Percentiles rank a stretch among this genome's conserved stretches.
These are phyloP conservation scores for Iris pallida DNA, from an alignment of 116 monocot species.

Conservation along the genomic window DNA sequence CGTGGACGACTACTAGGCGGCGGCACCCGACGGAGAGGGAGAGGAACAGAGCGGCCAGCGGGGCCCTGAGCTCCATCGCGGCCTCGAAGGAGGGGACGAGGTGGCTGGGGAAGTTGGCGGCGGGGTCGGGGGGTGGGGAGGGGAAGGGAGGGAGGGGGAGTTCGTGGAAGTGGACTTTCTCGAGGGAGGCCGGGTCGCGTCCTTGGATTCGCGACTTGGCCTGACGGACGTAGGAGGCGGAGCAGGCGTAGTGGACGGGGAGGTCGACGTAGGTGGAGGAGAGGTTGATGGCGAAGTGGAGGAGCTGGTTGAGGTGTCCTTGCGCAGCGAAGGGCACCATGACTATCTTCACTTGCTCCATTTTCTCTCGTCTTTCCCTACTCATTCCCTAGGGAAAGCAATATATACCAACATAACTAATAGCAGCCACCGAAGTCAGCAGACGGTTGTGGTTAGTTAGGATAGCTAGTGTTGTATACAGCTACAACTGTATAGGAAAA, in stretches of 20 bases:
- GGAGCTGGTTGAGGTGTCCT: conserved; percentile 72
- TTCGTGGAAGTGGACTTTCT: not conserved
- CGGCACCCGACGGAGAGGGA: conserved; percentile 19
- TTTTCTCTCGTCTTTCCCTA: too few species aligned
- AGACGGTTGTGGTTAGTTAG: too few species aligned
- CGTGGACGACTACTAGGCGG: conserved; percentile 25
- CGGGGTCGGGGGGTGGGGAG: not conserved
- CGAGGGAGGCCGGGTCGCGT: conserved; percentile 8
- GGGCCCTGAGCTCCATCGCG: conserved; percentile 4
- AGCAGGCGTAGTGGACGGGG: conserved; percentile 25
- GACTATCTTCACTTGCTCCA: conserved; percentile 14
- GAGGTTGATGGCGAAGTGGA: conserved; percentile 56
- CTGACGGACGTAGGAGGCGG: conserved; percentile 34
- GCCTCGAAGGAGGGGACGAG: conserved; percentile 9
- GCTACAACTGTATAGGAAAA: too few species aligned
- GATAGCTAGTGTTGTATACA: too few species aligned
- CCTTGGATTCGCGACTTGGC: conserved; percentile 17
- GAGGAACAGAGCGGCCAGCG: conserved; percentile 18
- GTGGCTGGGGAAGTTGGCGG: not conserved
- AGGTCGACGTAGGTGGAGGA: conserved; percentile 8
- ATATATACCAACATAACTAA: too few species aligned
- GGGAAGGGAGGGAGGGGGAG: conserved; percentile 27
- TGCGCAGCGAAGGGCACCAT: conserved; percentile 58
- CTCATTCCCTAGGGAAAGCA: too few species aligned
- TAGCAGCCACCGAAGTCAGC: too few species aligned